These are phyloP conservation scores for Geum urbanum DNA, from an alignment of 306 rosid genomes.

Conservation along the genomic window DNA sequence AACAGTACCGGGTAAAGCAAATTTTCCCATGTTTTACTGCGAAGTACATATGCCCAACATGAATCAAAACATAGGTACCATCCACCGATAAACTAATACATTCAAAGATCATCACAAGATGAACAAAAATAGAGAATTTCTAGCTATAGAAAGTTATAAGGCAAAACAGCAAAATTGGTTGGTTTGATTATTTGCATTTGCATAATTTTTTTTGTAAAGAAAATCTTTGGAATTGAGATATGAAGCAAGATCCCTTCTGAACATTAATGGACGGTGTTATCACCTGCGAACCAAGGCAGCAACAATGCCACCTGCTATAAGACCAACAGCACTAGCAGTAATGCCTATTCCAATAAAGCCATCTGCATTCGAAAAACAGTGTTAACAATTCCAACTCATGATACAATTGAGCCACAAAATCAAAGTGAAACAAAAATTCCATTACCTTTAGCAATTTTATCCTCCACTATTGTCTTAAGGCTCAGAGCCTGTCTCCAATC, in stretches of 20 bases:
- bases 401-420: not conserved
- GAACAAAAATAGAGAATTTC: not conserved
- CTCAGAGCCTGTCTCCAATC: slow-evolving; percentile 90
- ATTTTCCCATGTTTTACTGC: not conserved
- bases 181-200: not conserved
- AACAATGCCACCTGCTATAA: slow-evolving; percentile 77
- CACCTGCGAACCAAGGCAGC: slow-evolving; percentile 64
- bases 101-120: not conserved
- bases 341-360: slow-evolving; percentile 89
- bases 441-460: slow-evolving; percentile 68
- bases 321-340: slow-evolving; percentile 78
- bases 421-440: not conserved
- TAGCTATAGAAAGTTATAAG: not conserved
- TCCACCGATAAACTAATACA: not conserved
- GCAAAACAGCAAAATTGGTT: not conserved
- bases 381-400: slow-evolving; percentile 18
- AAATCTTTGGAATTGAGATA: not conserved
- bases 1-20: not conserved
- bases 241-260: not conserved
- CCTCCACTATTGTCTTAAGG: slow-evolving; percentile 61
- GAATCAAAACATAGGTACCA: not conserved
- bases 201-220: not conserved
- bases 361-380: slow-evolving; percentile 45
- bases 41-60: not conserved
- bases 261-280: slow-evolving; percentile 7